Conservation (phyloP, 2,329 filamentous ascomycete species). For the Colletotrichum spinosum region DNA sequence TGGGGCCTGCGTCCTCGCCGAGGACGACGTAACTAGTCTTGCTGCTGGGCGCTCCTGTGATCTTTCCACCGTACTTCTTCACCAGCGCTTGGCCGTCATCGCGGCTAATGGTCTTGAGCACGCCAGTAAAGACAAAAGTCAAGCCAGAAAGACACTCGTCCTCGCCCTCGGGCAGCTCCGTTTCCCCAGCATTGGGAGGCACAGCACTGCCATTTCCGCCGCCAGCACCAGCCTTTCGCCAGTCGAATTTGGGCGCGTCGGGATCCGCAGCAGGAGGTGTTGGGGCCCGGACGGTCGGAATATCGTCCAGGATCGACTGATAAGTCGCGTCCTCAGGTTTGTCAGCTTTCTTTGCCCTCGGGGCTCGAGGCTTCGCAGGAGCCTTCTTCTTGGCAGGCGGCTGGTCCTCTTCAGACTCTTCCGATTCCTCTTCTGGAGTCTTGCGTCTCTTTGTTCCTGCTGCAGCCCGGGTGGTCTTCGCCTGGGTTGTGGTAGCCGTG, state of each 20-base stretch:
- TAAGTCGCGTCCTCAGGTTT: conserved; percentile 77
- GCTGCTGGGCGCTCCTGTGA: conserved; percentile 85
- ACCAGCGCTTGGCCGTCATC: conserved; percentile 89
- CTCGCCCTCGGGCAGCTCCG: conserved; percentile 82
- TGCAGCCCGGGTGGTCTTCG: conserved; percentile 47
- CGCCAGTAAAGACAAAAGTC: conserved; percentile 94
- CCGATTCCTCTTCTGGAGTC: conserved; percentile 64
- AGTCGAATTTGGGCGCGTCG: conserved; percentile 80
- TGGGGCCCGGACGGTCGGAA: conserved; percentile 84
- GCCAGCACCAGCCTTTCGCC: conserved; percentile 69
- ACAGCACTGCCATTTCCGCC: conserved; percentile 70
- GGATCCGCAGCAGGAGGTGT: conserved; percentile 81
- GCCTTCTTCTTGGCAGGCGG: conserved; percentile 71
- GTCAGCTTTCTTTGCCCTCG: conserved; percentile 73
- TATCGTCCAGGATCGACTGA: conserved; percentile 87
- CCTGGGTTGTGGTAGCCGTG: conserved; percentile 8
- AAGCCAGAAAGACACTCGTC: conserved; percentile 92
- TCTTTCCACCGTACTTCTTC: conserved; percentile 94
- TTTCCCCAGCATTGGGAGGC: conserved; percentile 71
- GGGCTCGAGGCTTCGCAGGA: conserved; percentile 68
- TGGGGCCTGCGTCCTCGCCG: conserved; percentile 90
- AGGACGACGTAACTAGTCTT: conserved; percentile 96
- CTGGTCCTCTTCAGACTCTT: conserved; percentile 68
- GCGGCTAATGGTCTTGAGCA: conserved; percentile 82
- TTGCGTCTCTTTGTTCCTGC: conserved; percentile 67